These are phyloP conservation scores for Rosa rugosa DNA, from an alignment of 306 rosid species.

Conservation along the genomic window DNA sequence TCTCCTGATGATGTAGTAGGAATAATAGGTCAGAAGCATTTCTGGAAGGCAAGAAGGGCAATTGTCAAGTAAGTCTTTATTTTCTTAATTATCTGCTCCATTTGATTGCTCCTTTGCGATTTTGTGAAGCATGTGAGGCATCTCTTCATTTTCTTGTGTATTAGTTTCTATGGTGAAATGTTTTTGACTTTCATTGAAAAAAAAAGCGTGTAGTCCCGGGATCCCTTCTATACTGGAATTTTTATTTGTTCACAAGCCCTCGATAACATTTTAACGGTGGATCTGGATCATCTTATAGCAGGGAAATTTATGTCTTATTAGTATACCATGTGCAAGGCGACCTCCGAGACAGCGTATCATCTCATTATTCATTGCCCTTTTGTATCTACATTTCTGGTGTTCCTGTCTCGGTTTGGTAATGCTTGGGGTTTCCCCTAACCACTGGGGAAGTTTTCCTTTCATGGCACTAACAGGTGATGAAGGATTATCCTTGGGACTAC, in stretches of 20 bases:
- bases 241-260: slow-evolving; percentile 42
- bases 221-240: slow-evolving; percentile 47
- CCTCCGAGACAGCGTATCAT: slow-evolving; percentile 65
- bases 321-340: slow-evolving; percentile 53
- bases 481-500: slow-evolving; percentile 53
- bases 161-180: slow-evolving; percentile 5
- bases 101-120: background rate
- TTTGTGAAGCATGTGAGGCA: slow-evolving; percentile 1
- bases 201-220: slow-evolving; percentile 34
- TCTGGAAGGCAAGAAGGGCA: slow-evolving; percentile 96
- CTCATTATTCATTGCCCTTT: slow-evolving; percentile 51
- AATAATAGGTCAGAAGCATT: slow-evolving; percentile 85
- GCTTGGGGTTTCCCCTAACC: slow-evolving; percentile 52
- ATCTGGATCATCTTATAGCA: slow-evolving; percentile 63
- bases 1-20: slow-evolving; percentile 91
- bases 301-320: slow-evolving; percentile 54
- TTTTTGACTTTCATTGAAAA: background rate
- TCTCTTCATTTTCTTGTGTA: slow-evolving; percentile 1
- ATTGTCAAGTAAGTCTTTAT: slow-evolving; percentile 70
- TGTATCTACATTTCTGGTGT: slow-evolving; percentile 49
- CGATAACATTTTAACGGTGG: slow-evolving; percentile 55
- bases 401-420: slow-evolving; percentile 72
- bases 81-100: slow-evolving; percentile 9
- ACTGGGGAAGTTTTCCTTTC: slow-evolving; percentile 46
- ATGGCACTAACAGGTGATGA: slow-evolving; percentile 51